phyloP scores from a whole-genome alignment of 306 rosid species.

The Herpetospermum pedunculosum region DNA sequence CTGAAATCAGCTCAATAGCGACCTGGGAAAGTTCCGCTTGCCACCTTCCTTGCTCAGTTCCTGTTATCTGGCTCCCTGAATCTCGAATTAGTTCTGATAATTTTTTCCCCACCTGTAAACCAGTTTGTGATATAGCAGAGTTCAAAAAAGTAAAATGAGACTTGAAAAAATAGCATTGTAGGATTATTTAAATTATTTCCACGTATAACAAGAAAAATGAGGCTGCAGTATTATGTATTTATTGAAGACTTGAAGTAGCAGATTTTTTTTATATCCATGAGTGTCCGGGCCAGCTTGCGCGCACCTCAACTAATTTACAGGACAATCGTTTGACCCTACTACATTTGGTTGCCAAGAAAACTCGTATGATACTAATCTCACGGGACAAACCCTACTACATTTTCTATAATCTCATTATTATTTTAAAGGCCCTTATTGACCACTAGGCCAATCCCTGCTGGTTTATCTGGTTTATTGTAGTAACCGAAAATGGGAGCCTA shows the following conservation, averaged over 20 bases:
- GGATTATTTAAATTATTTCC: background rate
- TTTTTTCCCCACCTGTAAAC: slow-evolving; percentile 81
- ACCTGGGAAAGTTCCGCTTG: slow-evolving; percentile 97
- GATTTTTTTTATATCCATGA: too few species aligned
- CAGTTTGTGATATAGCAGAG: background rate
- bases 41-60: slow-evolving; percentile 96
- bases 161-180: background rate
- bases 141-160: background rate
- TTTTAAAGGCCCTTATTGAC: too few species aligned
- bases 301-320: too few species aligned
- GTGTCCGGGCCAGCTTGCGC: too few species aligned
- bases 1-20: slow-evolving; percentile 93
- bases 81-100: slow-evolving; percentile 87
- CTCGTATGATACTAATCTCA: too few species aligned
- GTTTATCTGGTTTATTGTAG: background rate
- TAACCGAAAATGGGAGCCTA: background rate
- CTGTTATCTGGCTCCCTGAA: slow-evolving; percentile 68
- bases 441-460: too few species aligned
- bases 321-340: too few species aligned
- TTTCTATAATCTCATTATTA: too few species aligned
- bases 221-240: background rate
- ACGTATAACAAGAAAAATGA: background rate
- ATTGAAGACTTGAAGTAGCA: too few species aligned
- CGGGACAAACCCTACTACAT: too few species aligned
- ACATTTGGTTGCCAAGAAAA: too few species aligned